Evolutionary conservation across 2,329 filamentous ascomycete species (phyloP), one percentile per base, ranked within the genome.

Genomic region (Chalaropsis thielavioides): DNA sequence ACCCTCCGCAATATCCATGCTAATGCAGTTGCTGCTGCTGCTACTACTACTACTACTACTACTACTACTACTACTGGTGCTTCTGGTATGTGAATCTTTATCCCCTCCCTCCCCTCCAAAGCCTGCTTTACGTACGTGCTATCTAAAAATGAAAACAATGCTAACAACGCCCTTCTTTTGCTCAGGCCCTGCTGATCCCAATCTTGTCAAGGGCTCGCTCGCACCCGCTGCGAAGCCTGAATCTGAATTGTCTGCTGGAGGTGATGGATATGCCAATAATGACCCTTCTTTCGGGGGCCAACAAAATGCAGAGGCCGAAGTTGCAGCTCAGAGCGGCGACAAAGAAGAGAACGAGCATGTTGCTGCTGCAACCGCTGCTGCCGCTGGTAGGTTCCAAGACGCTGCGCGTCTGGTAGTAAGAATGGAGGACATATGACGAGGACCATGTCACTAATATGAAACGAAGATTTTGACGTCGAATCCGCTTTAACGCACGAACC

Each of bases 351-450:
- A 58, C 54, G 31, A 58, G 13, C 22, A 58, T 58, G 15, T 8
- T 11, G 54, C 24, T 58, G 54, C 15, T 46, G 43, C 43, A n/a
- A 19, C 43, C 5, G n/a, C 60, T 49, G 59, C 54, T 46, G 17
- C 40, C 27, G 41, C 60, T 65, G 64, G 64, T 62, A 65, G 59
- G 64, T 65, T 61, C 13, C 61, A 43, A 41, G 41, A 61, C 31
- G 22, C 59, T 27, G 17, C 11, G 10, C 35, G 41, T 31, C 40
- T 46, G 41, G 43, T 62, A 35, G 40, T 46, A 62, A 62, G 60
- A 49, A 62, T n/a, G 60, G 31, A 35, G 44, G 60, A n/a, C 24
- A 49, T 27, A 46, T 62, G 24, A 62, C 24, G 60, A 62, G 60
- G 24, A 44, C 41, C 41, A 62, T 62, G 60, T 46, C 41, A 62